phyloP scores from a whole-genome alignment of 2,329 filamentous ascomycete genomes.

The Pseudogymnoascus sp. region DNA sequence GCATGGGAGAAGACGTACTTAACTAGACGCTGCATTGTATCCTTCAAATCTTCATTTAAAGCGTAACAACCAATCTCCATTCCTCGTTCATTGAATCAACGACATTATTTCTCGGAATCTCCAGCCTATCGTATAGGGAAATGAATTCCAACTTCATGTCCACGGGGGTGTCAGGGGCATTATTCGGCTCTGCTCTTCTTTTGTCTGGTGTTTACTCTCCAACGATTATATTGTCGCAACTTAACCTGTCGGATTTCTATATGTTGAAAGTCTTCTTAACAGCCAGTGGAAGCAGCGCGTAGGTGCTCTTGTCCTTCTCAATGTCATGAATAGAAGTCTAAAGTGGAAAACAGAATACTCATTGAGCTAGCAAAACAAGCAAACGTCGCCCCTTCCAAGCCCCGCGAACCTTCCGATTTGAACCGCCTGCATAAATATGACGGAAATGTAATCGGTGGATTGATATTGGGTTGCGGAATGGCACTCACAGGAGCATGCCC shows the following conservation, averaged over 20 bases:
- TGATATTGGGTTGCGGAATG: constrained; percentile 55
- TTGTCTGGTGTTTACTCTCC: constrained; percentile 53
- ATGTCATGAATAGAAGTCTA: constrained; percentile 10
- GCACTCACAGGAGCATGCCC: constrained; percentile 57
- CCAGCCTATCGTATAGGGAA: neutral
- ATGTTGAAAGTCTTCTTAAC: constrained; percentile 58
- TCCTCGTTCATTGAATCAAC: too few relatives aligned
- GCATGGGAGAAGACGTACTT: too few relatives aligned
- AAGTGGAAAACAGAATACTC: constrained; percentile 31
- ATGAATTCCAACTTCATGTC: constrained; percentile 16
- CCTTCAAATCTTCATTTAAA: too few relatives aligned
- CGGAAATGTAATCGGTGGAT: constrained; percentile 56
- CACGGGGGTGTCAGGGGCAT: constrained; percentile 40
- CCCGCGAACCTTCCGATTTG: constrained; percentile 43
- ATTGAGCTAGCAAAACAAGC: constrained; percentile 38
- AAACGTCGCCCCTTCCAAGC: constrained; percentile 30
- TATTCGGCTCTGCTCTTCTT: constrained; percentile 53
- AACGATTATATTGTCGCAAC: constrained; percentile 49
- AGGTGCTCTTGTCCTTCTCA: constrained; percentile 27
- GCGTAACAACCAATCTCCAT: too few relatives aligned
- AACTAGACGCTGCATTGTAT: too few relatives aligned
- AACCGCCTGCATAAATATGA: constrained; percentile 44
- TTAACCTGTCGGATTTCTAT: constrained; percentile 51
- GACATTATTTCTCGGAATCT: too few relatives aligned
- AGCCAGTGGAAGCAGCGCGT: constrained; percentile 54